Evolutionary conservation across 345 rosid species (phyloP), one percentile per base, ranked within the genome.

Genomic region (Nephelium lappaceum): DNA sequence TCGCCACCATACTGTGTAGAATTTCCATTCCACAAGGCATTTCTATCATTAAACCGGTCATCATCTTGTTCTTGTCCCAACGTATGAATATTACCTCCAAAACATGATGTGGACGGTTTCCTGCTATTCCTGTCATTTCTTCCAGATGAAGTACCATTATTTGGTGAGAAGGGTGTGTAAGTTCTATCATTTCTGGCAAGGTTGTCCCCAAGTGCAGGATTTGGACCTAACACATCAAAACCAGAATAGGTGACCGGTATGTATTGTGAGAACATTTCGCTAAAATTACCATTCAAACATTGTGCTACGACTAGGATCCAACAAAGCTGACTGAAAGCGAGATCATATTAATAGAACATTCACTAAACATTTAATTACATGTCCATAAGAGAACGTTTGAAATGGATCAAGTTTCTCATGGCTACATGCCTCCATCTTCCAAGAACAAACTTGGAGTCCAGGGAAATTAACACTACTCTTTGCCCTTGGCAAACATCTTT

Each of bases 21-120:
- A 75, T 95, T 95, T 79, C 97, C 98, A 58, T 95, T 95, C 98
- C 98, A 92, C 77, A 88, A 93, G 36, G 94, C 39, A 72, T 95
- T 95, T 77, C 91, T 88, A 49, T 81, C 97, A 23, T 66, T 81
- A 77, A 89, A 90, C n/a, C 76, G 85, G 27, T 70, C 49, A 67
- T 92, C 98, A 72, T 95, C 90, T 68, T 90, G 96, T 24, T 93
- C 91, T 2, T 63, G 98, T 72, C 81, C 93, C 76, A 95, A 85
- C 0, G 92, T 93, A 83, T 88, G 98, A 77, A 95, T 91, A 77
- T 93, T 92, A 85, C 91, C 89, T 64, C 99, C 93, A 38, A 74
- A 81, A 53, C 64, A 67, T 5, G 97, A 88, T 55, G 92, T 75
- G 16, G 85, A 58, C 39, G 83, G 82, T 69, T 81, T 85, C 89